Conservation (phyloP, 1,284 basidiomycete genomes). For the Hemileia vastatrix region DNA sequence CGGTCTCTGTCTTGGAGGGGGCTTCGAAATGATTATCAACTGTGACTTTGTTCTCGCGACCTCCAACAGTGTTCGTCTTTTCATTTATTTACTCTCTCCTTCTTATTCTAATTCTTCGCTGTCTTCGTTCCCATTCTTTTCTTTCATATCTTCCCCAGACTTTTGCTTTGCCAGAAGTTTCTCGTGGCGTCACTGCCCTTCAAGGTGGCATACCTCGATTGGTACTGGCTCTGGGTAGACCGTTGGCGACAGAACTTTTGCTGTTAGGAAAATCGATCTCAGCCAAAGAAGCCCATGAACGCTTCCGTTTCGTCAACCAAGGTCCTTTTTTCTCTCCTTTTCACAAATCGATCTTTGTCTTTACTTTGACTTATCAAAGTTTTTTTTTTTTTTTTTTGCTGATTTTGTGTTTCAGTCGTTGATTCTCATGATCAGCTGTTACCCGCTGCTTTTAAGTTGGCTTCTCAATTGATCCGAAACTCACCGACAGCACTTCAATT, state of each 20-base stretch:
- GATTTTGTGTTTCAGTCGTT: constrained; percentile 46
- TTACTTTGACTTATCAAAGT: not conserved
- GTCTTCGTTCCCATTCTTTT: not conserved
- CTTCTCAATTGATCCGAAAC: constrained; percentile 55
- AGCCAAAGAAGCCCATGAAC: constrained; percentile 58
- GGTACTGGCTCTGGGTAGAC: constrained; percentile 32
- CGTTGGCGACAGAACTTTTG: constrained; percentile 69
- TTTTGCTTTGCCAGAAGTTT: constrained; percentile 71
- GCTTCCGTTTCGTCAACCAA: constrained; percentile 56
- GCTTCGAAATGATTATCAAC: constrained; percentile 66
- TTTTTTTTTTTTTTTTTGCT: not conserved
- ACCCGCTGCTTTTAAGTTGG: constrained; percentile 56
- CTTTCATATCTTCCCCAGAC: constrained; percentile 35
- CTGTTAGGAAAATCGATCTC: constrained; percentile 59
- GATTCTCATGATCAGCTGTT: constrained; percentile 55
- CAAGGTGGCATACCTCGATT: constrained; percentile 56
- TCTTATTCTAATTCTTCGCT: not conserved
- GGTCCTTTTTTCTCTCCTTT: constrained; percentile 51
- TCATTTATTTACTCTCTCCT: not conserved
- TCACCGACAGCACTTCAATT: constrained; percentile 71
- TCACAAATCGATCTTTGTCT: not conserved
- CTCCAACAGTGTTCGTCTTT: constrained; percentile 49
- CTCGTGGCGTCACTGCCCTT: constrained; percentile 63
- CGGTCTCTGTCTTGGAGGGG: constrained; percentile 69
- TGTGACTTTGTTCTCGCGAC: constrained; percentile 72